Evolutionary conservation across 768 basidiomycete species (phyloP), one percentile per base, ranked within the genome.

Genomic region (Fomitopsis serialis): DNA sequence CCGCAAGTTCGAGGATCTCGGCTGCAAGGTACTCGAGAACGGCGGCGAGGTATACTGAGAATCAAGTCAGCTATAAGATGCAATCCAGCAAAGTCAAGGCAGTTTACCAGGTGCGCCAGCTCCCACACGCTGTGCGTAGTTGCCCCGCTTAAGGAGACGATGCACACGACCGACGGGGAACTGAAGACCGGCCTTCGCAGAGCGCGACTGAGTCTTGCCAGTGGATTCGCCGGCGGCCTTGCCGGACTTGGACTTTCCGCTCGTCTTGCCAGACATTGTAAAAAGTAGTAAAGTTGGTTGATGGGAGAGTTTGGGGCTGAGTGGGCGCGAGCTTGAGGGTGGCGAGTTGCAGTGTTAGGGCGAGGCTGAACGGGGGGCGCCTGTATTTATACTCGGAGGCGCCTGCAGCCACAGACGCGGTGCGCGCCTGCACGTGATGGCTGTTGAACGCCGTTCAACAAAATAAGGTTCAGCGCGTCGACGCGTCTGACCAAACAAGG

Each of bases 121-220:
- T 68, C 91, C 92, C 59, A 96, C 82, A 66, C 92, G 89, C 66
- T 85, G 85, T 29, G 89, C 86, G 61, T 90, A 91, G 74, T 89
- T 89, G 56, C 89, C 89, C 69, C 79, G 81, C 78, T 92, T 90
- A 64, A 95, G 70, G 58, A 89, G 79, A 78, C 91, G 87, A 69
- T 92, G 91, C 63, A 94, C 85, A 84, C 93, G 89, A 75, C 92
- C 91, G 63, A 96, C 92, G 43, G 92, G 93, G 74, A 89, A 89
- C 70, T 89, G 87, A 50, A 89, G 84, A 53, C 87, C 87, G 42
- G 87, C 87, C 64, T 80, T 83, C 37, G 84, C 78, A 12, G 87
- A 88, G 58, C 87, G 87, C 1, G 86, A 87, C 56, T 80, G 79
- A 11, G 79, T 74, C 68, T 82, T 87, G 65, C 58, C 55, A 21